Evolutionary conservation across 2,329 filamentous ascomycete genomes (phyloP), one percentile per base, ranked within the genome.

Genomic region (Calycina marina): DNA sequence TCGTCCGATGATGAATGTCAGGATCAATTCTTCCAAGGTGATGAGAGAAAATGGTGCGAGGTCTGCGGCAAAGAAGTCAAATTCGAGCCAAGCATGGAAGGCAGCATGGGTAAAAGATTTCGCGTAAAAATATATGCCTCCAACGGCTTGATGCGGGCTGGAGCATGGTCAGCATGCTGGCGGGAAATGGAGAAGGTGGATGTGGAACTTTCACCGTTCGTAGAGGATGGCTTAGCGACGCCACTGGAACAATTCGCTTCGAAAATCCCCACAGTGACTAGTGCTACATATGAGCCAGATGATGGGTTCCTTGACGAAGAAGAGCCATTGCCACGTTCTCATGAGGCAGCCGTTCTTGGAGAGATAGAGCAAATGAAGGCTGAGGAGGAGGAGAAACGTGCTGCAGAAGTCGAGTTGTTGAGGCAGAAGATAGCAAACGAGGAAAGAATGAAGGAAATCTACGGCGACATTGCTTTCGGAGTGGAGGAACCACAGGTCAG

Each of bases 171-270:
- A 4, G 86, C 86, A 2, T 88, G 83, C 37, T 98, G 88, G 88
- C 80, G 73, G 45, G 88, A 96, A 56, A 98, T 98, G 90, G 90
- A 98, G 58, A 72, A 88, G n/a, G 83, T 96, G 0, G 90, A 98
- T 50, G 82, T 93, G 2, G 88, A 96, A 55, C 72, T 98, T 32
- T 72, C 81, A 46, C 80, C 90, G 3, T 69, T 77, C 48, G 66
- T 85, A 8, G 69, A 73, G 12, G 54, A 68, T 0, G 56, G 62
- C 1, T 50, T 77, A 9, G 65, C 73, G 33, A 64, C 66, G 12
- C 70, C 73, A 42, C 57, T 85, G 13, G 69, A 74, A 37, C 59
- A 58, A n/a, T 55, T 76, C 6, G 61, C 60, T 22, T 27, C 38
- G 11, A 22, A 35, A 6, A 30, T 32, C 15, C 22, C 24, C 1